These are phyloP conservation scores for Myrica gale DNA, from an alignment of 306 rosid genomes.

Conservation along the genomic window DNA sequence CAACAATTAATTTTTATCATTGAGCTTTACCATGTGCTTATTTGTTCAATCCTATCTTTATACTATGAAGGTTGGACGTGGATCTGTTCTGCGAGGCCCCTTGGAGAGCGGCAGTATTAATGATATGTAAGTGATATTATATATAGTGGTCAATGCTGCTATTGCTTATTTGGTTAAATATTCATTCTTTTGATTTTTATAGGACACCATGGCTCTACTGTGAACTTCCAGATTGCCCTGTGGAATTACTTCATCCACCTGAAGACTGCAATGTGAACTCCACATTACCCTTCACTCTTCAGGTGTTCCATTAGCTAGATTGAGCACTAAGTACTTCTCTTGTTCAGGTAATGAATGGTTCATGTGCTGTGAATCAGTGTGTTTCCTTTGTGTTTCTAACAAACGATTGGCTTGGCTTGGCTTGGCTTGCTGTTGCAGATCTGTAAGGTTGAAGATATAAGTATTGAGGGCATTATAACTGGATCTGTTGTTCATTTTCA, in stretches of 20 bases:
- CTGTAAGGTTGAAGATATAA: conserved; percentile 86
- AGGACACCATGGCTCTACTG: conserved; percentile 75
- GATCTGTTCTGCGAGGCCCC: conserved; percentile 85
- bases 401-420: conserved; percentile 35
- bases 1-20: background rate
- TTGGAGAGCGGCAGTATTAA: conserved; percentile 48
- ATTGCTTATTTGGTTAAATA: conserved; percentile 19
- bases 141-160: conserved; percentile 7
- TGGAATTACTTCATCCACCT: conserved; percentile 88
- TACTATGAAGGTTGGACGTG: conserved; percentile 71
- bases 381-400: conserved; percentile 21
- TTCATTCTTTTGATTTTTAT: conserved; percentile 27
- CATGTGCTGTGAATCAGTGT: conserved; percentile 13
- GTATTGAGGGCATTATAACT: conserved; percentile 66
- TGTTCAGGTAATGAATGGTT: conserved; percentile 25
- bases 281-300: conserved; percentile 88
- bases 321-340: conserved; percentile 38
- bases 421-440: conserved; percentile 56
- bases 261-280: conserved; percentile 98
- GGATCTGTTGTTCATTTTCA: conserved; percentile 95
- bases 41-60: conserved; percentile 31
- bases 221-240: conserved; percentile 69
- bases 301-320: conserved; percentile 60
- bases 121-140: conserved; percentile 50
- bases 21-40: conserved; percentile 22